A percentile compares a stretch with the other conserved stretches of the same genome.
phyloP scores from a whole-genome alignment of 2,329 filamentous ascomycete species.

The Pestalotiopsis sp. region DNA sequence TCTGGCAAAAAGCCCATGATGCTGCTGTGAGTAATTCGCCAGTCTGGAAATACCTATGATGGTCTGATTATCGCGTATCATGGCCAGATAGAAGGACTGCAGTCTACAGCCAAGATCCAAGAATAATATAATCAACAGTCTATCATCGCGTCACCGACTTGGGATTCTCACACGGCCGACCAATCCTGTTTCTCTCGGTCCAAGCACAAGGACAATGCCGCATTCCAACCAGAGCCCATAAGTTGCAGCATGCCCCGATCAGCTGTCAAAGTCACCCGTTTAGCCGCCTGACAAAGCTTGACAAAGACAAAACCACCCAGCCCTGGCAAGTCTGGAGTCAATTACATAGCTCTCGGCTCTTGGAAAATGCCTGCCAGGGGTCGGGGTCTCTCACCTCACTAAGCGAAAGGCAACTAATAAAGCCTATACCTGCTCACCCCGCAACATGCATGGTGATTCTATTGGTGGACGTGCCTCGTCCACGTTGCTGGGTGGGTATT shows the following conservation, averaged over 20 bases:
- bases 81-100: no score
- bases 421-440: neutral
- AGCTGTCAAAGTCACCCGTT: neutral
- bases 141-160: no score
- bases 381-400: neutral
- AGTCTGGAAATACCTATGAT: neutral
- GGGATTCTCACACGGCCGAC: no score
- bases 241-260: neutral
- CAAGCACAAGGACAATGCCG: neutral
- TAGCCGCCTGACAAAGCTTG: neutral
- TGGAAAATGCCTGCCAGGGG: neutral
- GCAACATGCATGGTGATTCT: neutral
- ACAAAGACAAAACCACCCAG: neutral
- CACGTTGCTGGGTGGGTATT: neutral
- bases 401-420: neutral
- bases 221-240: neutral
- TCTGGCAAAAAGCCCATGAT: neutral
- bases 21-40: neutral
- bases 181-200: neutral
- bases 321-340: neutral
- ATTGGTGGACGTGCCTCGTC: slow-evolving; percentile 1
- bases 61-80: no score
- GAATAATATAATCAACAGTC: no score
- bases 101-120: no score
- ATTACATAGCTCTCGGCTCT: neutral